A percentile compares a stretch with the other conserved stretches of the same genome.
phyloP scores from a whole-genome alignment of 1,139 yeast species.

The Pichia sp. region DNA sequence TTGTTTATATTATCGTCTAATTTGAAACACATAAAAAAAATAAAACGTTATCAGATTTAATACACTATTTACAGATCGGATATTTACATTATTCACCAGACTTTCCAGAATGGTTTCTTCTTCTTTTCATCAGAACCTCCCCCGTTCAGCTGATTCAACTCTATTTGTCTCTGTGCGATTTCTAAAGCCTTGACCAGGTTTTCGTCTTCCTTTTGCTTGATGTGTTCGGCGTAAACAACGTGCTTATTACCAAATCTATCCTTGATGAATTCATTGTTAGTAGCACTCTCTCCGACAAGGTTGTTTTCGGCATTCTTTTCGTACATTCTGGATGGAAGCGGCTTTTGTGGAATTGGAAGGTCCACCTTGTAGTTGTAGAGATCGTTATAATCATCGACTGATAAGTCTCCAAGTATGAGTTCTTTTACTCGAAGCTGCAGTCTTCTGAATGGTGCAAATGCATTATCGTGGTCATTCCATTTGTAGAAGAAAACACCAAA shows the following conservation, averaged over 20 bases:
- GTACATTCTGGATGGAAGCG: constrained; percentile 32
- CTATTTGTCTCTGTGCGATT: constrained; percentile 27
- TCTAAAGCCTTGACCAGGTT: constrained; percentile 47
- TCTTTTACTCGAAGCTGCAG: constrained; percentile 57
- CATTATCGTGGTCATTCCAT: constrained; percentile 83
- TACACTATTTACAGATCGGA: too few species aligned
- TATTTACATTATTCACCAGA: too few species aligned
- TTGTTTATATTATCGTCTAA: constrained; percentile 6
- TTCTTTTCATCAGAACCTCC: neutral
- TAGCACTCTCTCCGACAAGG: constrained; percentile 25
- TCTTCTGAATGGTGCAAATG: constrained; percentile 67
- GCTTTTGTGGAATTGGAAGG: constrained; percentile 31
- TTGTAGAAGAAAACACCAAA: constrained; percentile 72
- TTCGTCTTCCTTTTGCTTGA: constrained; percentile 71
- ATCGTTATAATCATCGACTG: constrained; percentile 63
- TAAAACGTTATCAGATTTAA: too few species aligned
- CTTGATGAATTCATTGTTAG: constrained; percentile 53
- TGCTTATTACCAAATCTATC: constrained; percentile 64
- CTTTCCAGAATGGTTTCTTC: constrained; percentile 28
- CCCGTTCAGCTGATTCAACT: constrained; percentile 20
- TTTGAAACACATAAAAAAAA: too few species aligned
- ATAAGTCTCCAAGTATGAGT: constrained; percentile 47
- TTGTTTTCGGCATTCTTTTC: constrained; percentile 44
- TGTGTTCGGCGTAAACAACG: constrained; percentile 70
- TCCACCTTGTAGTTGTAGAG: constrained; percentile 37